Evolutionary conservation across 805 yeast genomes (phyloP), one percentile per base, ranked within the genome.

Genomic region (Starmerella ratchasimensis): DNA sequence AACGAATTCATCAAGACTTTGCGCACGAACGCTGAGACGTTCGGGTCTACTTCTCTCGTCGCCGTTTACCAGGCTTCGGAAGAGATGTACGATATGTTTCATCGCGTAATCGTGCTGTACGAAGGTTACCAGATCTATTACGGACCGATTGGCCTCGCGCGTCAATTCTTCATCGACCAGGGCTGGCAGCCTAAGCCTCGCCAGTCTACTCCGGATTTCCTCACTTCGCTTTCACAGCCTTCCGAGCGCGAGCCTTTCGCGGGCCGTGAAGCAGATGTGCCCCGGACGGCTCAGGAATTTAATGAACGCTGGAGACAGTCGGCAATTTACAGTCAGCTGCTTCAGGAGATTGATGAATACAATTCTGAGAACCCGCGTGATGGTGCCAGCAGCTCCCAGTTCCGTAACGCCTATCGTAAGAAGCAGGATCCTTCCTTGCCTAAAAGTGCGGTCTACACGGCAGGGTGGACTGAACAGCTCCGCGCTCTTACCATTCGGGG

Each of bases 41-140:
- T 68, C 40, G 63, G 66, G 18, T 61, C 70, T 11, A 64, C 78
- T 4, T 74, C 80, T 1, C 63, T 75, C 31, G 75, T 78, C 34
- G 80, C 88, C 21, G 72, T 78, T 34, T 73, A 73, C 55, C 81
- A 75, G 57, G 77, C 79, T 41, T 70, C 76, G 24, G 77, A 75
- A 53, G 72, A 73, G 47, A 73, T 76, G 39, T 77, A 73, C 55
- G 67, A 71, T 28, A 57, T 68, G 37, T 76, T 76, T 51, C 79
- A 76, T 55, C 71, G 74, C 45, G 82, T 72, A 8, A 57, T 68
- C 16, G 71, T 76, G 9, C 52, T 77, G 15, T 73, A 74, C 54
- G 68, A 62, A 18, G 80, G 80, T 24, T 59, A 64, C 36, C 80
- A 77, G 57, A 64, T 79, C 34, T 78, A 61, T 52, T 78, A 64